Evolutionary conservation across 768 basidiomycete species (phyloP).

Genomic region (Amanita brunnescens): DNA sequence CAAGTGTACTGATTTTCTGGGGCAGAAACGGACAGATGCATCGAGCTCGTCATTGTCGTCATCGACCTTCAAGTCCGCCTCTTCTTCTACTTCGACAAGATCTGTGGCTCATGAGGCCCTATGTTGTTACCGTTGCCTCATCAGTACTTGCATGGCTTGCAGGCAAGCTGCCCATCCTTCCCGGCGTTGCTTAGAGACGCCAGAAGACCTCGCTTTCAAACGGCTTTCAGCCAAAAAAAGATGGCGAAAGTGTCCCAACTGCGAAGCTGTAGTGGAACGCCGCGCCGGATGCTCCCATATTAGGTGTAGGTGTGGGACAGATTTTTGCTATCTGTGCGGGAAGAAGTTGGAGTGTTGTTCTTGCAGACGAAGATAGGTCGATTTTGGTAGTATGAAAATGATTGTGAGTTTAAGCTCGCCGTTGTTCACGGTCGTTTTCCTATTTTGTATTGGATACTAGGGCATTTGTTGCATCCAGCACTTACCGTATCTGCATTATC

Average conservation of each 20-base stretch:
- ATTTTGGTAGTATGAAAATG: constrained; percentile 34
- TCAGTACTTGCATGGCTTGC: constrained; percentile 22
- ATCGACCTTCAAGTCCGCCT: no score
- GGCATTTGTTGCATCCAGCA: no score
- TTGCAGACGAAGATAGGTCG: constrained; percentile 51
- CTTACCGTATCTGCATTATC: no score
- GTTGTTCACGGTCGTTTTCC: no score
- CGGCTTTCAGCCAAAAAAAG: constrained; percentile 34
- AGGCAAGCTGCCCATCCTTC: constrained; percentile 35
- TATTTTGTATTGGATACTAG: no score
- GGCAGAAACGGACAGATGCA: not conserved
- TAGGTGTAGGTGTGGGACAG: constrained; percentile 44
- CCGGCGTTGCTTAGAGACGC: constrained; percentile 27
- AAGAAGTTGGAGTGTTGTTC: constrained; percentile 51
- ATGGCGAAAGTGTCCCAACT: constrained; percentile 62
- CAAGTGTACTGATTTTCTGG: constrained; percentile 1
- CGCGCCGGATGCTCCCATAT: constrained; percentile 55
- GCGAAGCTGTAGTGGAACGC: constrained; percentile 47
- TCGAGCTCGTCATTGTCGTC: not conserved
- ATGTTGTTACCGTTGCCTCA: not conserved
- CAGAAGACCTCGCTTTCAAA: constrained; percentile 16
- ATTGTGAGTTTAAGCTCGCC: no score
- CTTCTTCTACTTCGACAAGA: no score
- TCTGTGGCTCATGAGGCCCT: no score
- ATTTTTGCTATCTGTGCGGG: constrained; percentile 64